These are phyloP conservation scores for Bauhinia variegata DNA, from an alignment of 306 rosid genomes.

Conservation along the genomic window DNA sequence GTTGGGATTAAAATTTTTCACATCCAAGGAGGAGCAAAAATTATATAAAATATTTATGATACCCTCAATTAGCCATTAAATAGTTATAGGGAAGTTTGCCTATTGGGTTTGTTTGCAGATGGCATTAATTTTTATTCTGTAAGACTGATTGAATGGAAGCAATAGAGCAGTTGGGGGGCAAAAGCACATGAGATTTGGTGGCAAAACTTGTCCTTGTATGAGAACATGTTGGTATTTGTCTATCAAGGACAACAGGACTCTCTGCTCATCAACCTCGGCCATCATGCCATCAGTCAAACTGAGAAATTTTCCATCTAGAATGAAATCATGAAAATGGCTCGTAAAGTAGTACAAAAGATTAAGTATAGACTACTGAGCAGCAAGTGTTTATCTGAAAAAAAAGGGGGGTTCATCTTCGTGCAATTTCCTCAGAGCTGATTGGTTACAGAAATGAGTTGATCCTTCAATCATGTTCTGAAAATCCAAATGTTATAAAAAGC, in stretches of 20 bases:
- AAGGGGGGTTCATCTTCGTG: no score
- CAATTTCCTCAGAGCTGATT: background rate
- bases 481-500: conserved; percentile 11
- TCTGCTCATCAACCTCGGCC: conserved; percentile 56
- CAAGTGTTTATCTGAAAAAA: no score
- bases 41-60: no score
- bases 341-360: conserved; percentile 25
- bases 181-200: conserved; percentile 43
- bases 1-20: background rate
- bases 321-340: conserved; percentile 29
- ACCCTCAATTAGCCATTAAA: background rate
- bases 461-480: background rate
- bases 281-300: conserved; percentile 31
- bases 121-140: background rate
- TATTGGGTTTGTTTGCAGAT: conserved; percentile 6
- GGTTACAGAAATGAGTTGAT: background rate
- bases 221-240: conserved; percentile 57
- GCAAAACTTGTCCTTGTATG: conserved; percentile 49
- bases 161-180: conserved; percentile 5
- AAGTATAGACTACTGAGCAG: background rate
- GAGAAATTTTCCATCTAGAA: conserved; percentile 11
- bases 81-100: conserved; percentile 4
- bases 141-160: background rate
- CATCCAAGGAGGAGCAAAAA: no score
- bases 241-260: conserved; percentile 48